phyloP scores from a whole-genome alignment of 768 basidiomycete genomes.

The Lactarius psammicola region DNA sequence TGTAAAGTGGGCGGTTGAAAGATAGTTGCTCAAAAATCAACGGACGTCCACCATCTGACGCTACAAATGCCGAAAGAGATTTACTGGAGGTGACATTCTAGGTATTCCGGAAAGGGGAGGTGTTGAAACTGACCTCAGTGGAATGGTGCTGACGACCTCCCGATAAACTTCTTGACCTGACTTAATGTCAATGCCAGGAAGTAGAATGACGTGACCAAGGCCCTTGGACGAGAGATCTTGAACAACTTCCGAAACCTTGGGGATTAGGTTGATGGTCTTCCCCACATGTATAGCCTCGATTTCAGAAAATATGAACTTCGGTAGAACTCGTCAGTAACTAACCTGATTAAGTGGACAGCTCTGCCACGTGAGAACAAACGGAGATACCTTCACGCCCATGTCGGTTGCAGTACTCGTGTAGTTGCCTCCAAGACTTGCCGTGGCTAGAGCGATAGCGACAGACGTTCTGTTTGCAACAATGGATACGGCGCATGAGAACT shows the following conservation, averaged over 20 bases:
- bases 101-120: not conserved
- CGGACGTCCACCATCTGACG: conserved; percentile 45
- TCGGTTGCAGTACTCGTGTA: conserved; percentile 72
- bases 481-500: conserved; percentile 39
- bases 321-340: conserved; percentile 64
- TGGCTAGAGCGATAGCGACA: conserved; percentile 62
- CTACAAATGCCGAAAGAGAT: conserved; percentile 53
- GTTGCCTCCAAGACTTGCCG: conserved; percentile 63
- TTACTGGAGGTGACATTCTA: conserved; percentile 34
- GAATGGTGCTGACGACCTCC: conserved; percentile 23
- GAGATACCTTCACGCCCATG: conserved; percentile 59
- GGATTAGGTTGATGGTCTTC: conserved; percentile 51
- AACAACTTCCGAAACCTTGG: conserved; percentile 55
- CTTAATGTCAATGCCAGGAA: conserved; percentile 60
- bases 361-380: not conserved
- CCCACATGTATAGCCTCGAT: conserved; percentile 64
- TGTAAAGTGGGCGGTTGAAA: conserved; percentile 77
- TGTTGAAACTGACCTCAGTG: conserved; percentile 33
- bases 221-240: conserved; percentile 48
- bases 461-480: conserved; percentile 62
- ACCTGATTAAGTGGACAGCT: not conserved
- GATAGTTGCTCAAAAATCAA: conserved; percentile 69
- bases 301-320: conserved; percentile 67
- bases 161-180: conserved; percentile 42
- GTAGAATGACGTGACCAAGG: conserved; percentile 50